Evolutionary conservation across 371 early-diverging fungal species (phyloP), one percentile per base, ranked within the genome.

Genomic region (Choanephora cucurbitarum): DNA sequence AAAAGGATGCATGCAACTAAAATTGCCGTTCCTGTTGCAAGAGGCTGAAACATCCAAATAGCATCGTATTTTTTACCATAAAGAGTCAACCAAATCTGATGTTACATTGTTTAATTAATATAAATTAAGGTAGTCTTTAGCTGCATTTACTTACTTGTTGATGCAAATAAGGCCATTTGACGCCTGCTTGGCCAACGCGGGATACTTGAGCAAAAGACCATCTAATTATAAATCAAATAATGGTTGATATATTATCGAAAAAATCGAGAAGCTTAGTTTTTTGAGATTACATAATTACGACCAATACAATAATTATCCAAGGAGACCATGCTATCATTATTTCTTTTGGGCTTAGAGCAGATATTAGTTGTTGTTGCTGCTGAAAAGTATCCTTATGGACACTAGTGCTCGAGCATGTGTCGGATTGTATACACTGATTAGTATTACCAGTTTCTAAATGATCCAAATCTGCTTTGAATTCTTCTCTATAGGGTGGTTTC

Each of bases 1-100:
- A 68, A 75, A 7, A 59, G 43, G 15, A 69, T 14, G 19, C 57
- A 55, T 1, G 68, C 43, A 9, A 72, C 49, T 11, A 73, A 52
- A 32, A 75, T 75, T 13, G 72, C 68, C 15, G 75, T 78, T 4
- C 73, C 75, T 9, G 75, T 78, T 10, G 67, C 67, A 19, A 78
- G 37, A 3, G 79, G 75, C 31, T 75, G 73, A 59, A 75, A 78
- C 4, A 28, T 46, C 73, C 71, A 78, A 21, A 78, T 43, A 9
- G 75, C 73, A 48, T 57, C 73, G 49, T 78, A 71, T 18, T 64
- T 69, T 34, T 71, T 75, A 3, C 55, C 55, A 42, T 72, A 78
- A 18, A 78, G 48, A 3, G 75, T 75, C 17, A 78, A 17, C 66
- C 69, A 75, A 11, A 75, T 65, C 59, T 60, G 28, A 14, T 15